Evolutionary conservation across 116 monocot genomes (phyloP).

Genomic region (Cymodocea nodosa): DNA sequence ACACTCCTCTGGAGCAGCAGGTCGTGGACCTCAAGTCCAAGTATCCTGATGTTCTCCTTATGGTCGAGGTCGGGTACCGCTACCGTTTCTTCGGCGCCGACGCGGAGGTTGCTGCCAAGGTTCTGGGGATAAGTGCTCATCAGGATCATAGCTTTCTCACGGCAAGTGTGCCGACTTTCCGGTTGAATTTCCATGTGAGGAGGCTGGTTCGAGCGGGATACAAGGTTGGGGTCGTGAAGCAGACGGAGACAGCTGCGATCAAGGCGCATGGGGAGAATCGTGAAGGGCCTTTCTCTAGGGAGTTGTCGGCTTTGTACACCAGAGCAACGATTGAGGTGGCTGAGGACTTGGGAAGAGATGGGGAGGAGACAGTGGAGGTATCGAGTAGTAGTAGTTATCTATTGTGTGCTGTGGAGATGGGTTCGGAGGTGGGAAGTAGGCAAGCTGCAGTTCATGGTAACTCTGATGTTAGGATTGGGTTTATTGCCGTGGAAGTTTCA

Average conservation of each 20-base stretch:
- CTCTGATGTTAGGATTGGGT: slow-evolving; percentile 59
- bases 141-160: slow-evolving; percentile 78
- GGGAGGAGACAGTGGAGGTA: slow-evolving; percentile 18
- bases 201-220: slow-evolving; percentile 67
- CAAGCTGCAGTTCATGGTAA: slow-evolving; percentile 12
- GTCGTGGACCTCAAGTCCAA: slow-evolving; percentile 69
- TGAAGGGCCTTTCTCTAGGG: slow-evolving; percentile 60
- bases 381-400: slow-evolving; percentile 44
- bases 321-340: slow-evolving; percentile 77
- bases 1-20: slow-evolving; percentile 88
- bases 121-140: slow-evolving; percentile 72
- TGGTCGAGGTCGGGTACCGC: slow-evolving; percentile 91
- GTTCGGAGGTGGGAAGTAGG: not conserved
- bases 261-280: slow-evolving; percentile 67
- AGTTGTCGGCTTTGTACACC: slow-evolving; percentile 67
- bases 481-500: slow-evolving; percentile 80
- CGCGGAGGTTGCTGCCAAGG: slow-evolving; percentile 58
- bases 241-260: slow-evolving; percentile 91
- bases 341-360: slow-evolving; percentile 47
- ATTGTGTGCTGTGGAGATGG: slow-evolving; percentile 65
- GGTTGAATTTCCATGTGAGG: slow-evolving; percentile 63
- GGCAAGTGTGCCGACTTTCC: slow-evolving; percentile 79
- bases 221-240: slow-evolving; percentile 96
- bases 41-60: slow-evolving; percentile 69
- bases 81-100: slow-evolving; percentile 90